These are phyloP conservation scores for Candida sp. DNA, from an alignment of 1,139 yeast genomes.

Conservation along the genomic window DNA sequence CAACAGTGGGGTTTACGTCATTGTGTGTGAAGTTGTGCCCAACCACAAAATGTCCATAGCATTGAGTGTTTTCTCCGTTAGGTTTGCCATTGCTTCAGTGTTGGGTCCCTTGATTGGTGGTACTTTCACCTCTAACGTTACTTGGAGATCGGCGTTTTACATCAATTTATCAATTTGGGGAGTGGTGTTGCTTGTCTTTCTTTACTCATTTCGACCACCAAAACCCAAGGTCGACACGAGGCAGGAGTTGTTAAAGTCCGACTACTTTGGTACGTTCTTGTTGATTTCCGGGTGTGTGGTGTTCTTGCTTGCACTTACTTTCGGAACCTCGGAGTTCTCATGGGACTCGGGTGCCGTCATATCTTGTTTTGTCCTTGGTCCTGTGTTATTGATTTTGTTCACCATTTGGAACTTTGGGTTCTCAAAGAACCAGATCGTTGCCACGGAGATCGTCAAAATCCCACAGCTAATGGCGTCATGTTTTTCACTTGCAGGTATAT, in stretches of 20 bases:
- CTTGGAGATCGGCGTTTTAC: conserved; percentile 84
- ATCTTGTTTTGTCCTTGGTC: conserved; percentile 49
- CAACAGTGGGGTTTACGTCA: conserved; percentile 29
- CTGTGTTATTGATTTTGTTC: conserved; percentile 22
- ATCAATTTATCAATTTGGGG: conserved; percentile 50
- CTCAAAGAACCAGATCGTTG: conserved; percentile 32
- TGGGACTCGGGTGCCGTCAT: conserved; percentile 59
- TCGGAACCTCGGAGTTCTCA: conserved; percentile 50
- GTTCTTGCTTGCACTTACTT: conserved; percentile 43
- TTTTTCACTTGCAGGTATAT: conserved; percentile 22
- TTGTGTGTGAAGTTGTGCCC: conserved; percentile 32
- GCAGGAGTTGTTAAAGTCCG: conserved; percentile 45
- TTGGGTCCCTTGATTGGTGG: conserved; percentile 63
- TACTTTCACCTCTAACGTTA: conserved; percentile 44
- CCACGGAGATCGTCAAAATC: conserved; percentile 26
- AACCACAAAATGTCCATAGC: conserved; percentile 30
- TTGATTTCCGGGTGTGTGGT: conserved; percentile 46
- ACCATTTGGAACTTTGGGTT: conserved; percentile 29
- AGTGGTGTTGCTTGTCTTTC: conserved; percentile 28
- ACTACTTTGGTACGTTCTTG: conserved; percentile 51
- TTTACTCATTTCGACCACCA: conserved; percentile 37
- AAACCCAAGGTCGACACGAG: conserved; percentile 22
- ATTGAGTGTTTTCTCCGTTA: conserved; percentile 47
- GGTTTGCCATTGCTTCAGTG: conserved; percentile 48
- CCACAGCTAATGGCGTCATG: conserved; percentile 28